Evolutionary conservation across 177 flowering plant genomes (phyloP).

Genomic region (Vitis hybrid): DNA sequence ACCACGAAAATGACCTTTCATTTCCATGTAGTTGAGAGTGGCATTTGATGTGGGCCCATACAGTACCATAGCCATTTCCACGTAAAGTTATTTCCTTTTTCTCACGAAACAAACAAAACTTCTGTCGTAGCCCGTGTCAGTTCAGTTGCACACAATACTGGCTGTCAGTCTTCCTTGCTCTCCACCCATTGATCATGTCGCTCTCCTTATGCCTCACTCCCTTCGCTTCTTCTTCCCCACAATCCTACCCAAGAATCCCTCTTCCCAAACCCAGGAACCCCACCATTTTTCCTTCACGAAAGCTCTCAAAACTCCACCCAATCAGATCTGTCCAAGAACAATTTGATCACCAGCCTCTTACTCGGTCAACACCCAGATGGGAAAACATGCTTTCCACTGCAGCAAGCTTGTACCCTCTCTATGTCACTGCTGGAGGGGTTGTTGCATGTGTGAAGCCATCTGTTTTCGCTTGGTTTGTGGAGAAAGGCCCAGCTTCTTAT

Average conservation of each 20-base stretch:
- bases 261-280: conserved; percentile 8
- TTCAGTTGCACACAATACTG: no score
- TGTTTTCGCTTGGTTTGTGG: conserved; percentile 67
- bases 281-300: conserved; percentile 2
- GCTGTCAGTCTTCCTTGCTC: no score
- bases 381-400: conserved; percentile 40
- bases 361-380: conserved; percentile 42
- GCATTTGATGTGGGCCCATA: no score
- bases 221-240: not conserved
- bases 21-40: no score
- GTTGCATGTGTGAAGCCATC: conserved; percentile 70
- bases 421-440: conserved; percentile 63
- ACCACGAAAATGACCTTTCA: no score
- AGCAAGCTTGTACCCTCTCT: conserved; percentile 75
- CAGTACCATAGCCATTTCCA: no score
- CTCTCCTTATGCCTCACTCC: conserved; percentile 11
- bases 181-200: conserved; percentile 16
- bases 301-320: not conserved
- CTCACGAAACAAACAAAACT: not conserved
- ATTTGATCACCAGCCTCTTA: conserved; percentile 12
- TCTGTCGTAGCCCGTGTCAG: no score
- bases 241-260: conserved; percentile 12
- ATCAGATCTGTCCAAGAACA: conserved; percentile 17
- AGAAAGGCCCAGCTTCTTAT: conserved; percentile 55
- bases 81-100: not conserved